Conservation (phyloP, 176 grass and related monocot genomes). For the Pontederia paniculata region DNA sequence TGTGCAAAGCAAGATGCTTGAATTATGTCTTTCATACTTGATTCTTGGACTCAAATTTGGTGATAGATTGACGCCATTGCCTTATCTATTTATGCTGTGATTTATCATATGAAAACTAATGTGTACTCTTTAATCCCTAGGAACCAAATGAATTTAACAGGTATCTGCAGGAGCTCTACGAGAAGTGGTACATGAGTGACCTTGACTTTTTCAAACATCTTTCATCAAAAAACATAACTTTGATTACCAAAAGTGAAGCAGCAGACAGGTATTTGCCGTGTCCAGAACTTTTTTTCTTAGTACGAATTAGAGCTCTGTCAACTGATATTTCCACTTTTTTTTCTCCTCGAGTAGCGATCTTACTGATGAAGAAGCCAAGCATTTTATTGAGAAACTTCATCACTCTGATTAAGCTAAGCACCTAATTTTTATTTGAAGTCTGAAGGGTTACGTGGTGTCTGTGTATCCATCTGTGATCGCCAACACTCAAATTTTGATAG, state of each 20-base stretch:
- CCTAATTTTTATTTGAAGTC: too few relatives aligned
- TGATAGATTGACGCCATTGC: too few relatives aligned
- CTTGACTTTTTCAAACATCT: slow-evolving; percentile 56
- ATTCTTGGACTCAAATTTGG: too few relatives aligned
- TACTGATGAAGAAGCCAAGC: slow-evolving; percentile 29
- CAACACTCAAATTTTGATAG: too few relatives aligned
- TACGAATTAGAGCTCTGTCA: background rate
- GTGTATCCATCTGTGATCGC: too few relatives aligned
- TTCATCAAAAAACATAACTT: slow-evolving; percentile 46
- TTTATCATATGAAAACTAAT: background rate
- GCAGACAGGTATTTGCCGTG: slow-evolving; percentile 53
- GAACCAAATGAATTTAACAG: slow-evolving; percentile 81
- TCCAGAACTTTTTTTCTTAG: background rate
- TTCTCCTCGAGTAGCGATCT: slow-evolving; percentile 27
- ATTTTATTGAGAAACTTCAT: slow-evolving; percentile 22
- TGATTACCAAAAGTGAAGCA: slow-evolving; percentile 80
- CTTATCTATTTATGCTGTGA: too few relatives aligned
- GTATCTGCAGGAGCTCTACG: slow-evolving; percentile 37
- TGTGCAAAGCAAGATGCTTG: too few relatives aligned
- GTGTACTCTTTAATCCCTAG: slow-evolving; percentile 16
- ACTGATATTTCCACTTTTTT: background rate
- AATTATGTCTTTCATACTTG: too few relatives aligned
- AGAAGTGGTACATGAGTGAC: slow-evolving; percentile 31
- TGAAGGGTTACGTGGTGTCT: too few relatives aligned
- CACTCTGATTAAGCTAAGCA: background rate